These are phyloP conservation scores for Multifurca ochricompacta DNA, from an alignment of 768 basidiomycete genomes.

Conservation along the genomic window DNA sequence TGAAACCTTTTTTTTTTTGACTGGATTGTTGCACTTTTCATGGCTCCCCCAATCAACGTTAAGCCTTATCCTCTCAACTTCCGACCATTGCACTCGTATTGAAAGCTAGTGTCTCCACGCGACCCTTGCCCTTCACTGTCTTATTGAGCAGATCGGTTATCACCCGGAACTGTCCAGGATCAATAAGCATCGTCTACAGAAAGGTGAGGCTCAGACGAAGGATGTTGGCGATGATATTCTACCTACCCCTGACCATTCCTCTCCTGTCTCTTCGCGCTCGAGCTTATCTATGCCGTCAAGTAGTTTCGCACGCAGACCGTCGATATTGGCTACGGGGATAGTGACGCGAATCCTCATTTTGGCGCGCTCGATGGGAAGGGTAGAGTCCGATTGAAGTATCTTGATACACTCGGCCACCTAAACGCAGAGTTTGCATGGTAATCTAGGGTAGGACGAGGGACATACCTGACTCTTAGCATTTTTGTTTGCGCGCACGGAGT, in stretches of 20 bases:
- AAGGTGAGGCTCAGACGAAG: not conserved
- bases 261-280: slow-evolving; percentile 71
- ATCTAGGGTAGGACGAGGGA: not conserved
- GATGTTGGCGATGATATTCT: not conserved
- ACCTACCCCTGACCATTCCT: slow-evolving; percentile 85
- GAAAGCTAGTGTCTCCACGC: slow-evolving; percentile 76
- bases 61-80: slow-evolving; percentile 1
- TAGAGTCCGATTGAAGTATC: slow-evolving; percentile 68
- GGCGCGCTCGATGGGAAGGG: slow-evolving; percentile 88
- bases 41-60: not conserved
- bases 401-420: slow-evolving; percentile 89
- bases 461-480: slow-evolving; percentile 88
- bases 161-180: slow-evolving; percentile 84
- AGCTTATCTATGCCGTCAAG: slow-evolving; percentile 69
- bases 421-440: not conserved
- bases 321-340: slow-evolving; percentile 58
- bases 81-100: slow-evolving; percentile 40
- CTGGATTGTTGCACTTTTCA: not conserved
- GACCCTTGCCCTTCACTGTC: slow-evolving; percentile 81
- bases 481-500: slow-evolving; percentile 83
- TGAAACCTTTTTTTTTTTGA: not conserved
- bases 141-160: slow-evolving; percentile 87
- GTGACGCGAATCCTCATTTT: slow-evolving; percentile 86
- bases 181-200: slow-evolving; percentile 78
- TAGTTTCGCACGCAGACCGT: slow-evolving; percentile 62